Percentiles rank a stretch among this genome's conserved stretches.
Conservation (phyloP, 2,329 filamentous ascomycete species). For the Cladosporium sp. region DNA sequence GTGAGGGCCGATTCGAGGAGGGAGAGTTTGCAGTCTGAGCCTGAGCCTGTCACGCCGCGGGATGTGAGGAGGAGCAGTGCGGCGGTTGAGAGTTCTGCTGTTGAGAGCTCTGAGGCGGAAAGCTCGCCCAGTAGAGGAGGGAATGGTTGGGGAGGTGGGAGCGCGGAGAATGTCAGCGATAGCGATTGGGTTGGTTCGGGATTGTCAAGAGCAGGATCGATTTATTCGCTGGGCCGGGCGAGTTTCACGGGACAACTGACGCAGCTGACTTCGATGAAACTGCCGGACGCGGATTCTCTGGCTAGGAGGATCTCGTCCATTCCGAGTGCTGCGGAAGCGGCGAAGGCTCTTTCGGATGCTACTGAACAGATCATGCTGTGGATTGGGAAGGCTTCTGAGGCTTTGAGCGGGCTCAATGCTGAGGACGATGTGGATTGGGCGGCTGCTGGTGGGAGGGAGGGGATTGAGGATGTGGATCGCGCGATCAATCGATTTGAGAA, state of each 20-base stretch:
- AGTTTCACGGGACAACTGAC: slow-evolving; percentile 92
- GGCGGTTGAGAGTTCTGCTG: too few species aligned
- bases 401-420: slow-evolving; percentile 81
- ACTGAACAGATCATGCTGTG: slow-evolving; percentile 90
- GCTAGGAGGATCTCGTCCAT: slow-evolving; percentile 81
- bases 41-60: not conserved
- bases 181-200: slow-evolving; percentile 64
- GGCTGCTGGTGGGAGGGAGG: slow-evolving; percentile 78
- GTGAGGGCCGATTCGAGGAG: slow-evolving; percentile 2
- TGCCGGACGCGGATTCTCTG: slow-evolving; percentile 79
- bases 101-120: slow-evolving; percentile 27
- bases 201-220: slow-evolving; percentile 68
- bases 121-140: not conserved
- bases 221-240: slow-evolving; percentile 86
- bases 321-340: slow-evolving; percentile 76
- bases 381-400: slow-evolving; percentile 88
- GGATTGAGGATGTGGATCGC: slow-evolving; percentile 61
- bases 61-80: not conserved
- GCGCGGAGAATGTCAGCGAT: slow-evolving; percentile 41
- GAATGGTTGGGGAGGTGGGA: not conserved
- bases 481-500: slow-evolving; percentile 81
- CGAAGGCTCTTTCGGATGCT: slow-evolving; percentile 75
- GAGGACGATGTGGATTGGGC: slow-evolving; percentile 98
- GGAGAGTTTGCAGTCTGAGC: slow-evolving; percentile 10
- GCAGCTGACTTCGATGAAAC: slow-evolving; percentile 81